Conservation (phyloP, 148 eudicot genomes). For the Amaranthus cruentus region DNA sequence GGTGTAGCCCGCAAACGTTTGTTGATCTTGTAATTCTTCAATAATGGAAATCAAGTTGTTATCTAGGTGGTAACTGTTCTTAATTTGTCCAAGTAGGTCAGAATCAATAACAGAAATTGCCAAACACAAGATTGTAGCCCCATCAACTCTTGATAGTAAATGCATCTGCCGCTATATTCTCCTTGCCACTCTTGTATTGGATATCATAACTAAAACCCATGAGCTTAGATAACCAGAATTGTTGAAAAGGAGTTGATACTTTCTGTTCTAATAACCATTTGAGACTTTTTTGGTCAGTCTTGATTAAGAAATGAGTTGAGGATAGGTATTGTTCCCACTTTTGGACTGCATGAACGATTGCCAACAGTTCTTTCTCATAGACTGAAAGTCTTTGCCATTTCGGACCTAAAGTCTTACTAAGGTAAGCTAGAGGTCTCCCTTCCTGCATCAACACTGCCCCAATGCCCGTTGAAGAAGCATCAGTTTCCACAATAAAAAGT, state of each 20-base stretch:
- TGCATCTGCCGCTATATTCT: conserved; percentile 3
- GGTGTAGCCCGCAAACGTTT: too few species aligned
- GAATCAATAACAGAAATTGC: not conserved
- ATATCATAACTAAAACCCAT: conserved; percentile 8
- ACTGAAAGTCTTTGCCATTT: not conserved
- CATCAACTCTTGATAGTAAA: not conserved
- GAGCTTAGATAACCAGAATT: not conserved
- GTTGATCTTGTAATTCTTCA: too few species aligned
- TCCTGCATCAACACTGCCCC: not conserved
- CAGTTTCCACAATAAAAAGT: not conserved
- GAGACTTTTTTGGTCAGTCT: conserved; percentile 10
- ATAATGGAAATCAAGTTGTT: too few species aligned
- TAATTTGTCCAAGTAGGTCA: not conserved
- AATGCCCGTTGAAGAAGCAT: not conserved
- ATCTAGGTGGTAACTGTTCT: too few species aligned
- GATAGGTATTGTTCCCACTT: conserved; percentile 5
- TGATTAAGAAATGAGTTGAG: not conserved
- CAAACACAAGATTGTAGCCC: not conserved
- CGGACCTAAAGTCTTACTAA: not conserved
- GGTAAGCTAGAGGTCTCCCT: not conserved
- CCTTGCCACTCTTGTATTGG: not conserved
- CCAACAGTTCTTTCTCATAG: conserved; percentile 4
- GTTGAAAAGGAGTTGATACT: not conserved
- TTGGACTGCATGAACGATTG: not conserved
- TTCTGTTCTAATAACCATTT: not conserved